Percentiles rank a stretch among this genome's conserved stretches.
Conservation (phyloP, 2,329 filamentous ascomycete species). For the Phyllosticta citriasiana region DNA sequence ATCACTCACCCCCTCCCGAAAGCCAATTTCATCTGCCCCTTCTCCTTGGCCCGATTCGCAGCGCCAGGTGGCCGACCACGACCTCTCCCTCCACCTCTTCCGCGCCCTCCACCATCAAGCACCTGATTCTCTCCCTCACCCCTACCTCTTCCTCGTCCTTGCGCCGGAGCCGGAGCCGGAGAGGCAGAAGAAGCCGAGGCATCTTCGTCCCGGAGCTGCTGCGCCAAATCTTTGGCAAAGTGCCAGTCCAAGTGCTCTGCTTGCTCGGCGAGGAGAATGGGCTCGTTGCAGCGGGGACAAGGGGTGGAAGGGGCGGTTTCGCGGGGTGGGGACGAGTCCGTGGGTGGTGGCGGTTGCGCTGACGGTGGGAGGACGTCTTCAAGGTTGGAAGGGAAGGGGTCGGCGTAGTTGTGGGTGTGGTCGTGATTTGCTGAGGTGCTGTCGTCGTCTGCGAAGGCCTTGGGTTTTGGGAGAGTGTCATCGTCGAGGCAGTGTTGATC, state of each 20-base stretch:
- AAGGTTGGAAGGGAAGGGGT: background rate
- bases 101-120: too few species aligned
- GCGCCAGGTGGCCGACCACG: slow-evolving; percentile 24
- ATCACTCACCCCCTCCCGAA: slow-evolving; percentile 26
- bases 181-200: slow-evolving; percentile 3
- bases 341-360: slow-evolving; percentile 19
- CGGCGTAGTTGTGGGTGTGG: background rate
- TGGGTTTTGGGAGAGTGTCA: too few species aligned
- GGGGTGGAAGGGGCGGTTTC: slow-evolving; percentile 24
- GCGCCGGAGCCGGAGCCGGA: slow-evolving; percentile 16
- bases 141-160: background rate
- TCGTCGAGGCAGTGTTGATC: too few species aligned
- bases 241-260: slow-evolving; percentile 90
- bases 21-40: slow-evolving; percentile 35
- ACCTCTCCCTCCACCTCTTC: slow-evolving; percentile 18
- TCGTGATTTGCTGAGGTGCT: background rate
- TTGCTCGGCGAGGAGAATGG: slow-evolving; percentile 48
- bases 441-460: background rate
- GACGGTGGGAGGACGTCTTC: slow-evolving; percentile 21
- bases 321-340: background rate
- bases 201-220: slow-evolving; percentile 36
- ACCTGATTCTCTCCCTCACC: too few species aligned
- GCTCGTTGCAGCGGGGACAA: slow-evolving; percentile 57
- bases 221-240: slow-evolving; percentile 76
- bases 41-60: slow-evolving; percentile 21